Evolutionary conservation across 768 basidiomycete species (phyloP).

Genomic region (Hygrocybe coccinea): DNA sequence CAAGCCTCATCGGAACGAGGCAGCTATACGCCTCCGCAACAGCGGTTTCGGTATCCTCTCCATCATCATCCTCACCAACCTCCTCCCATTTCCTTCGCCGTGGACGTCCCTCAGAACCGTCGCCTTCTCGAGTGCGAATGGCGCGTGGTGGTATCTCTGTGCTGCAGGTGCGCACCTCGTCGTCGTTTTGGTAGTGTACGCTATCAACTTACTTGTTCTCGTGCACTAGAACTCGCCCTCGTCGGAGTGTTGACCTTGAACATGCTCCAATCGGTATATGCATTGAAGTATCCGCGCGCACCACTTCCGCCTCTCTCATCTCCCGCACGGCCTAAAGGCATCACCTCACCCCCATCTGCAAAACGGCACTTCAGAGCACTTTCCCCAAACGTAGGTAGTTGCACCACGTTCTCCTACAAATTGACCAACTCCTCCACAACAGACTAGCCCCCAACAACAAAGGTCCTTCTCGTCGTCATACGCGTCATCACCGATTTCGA

Average conservation of each 20-base stretch:
- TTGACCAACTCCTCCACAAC: neutral
- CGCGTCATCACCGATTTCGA: constrained; percentile 7
- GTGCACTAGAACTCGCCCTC: constrained; percentile 6
- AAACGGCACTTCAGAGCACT: neutral
- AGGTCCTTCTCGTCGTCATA: constrained; percentile 5
- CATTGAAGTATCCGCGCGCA: constrained; percentile 8
- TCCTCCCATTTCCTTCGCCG: constrained; percentile 2
- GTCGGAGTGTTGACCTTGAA: neutral
- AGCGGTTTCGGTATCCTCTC: neutral
- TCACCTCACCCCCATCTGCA: neutral
- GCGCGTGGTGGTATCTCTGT: constrained; percentile 1
- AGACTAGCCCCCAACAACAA: constrained; percentile 5
- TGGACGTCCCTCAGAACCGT: neutral
- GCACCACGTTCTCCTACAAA: neutral
- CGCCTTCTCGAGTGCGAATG: neutral
- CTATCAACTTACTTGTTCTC: neutral
- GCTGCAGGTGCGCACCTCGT: neutral
- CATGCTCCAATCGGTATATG: constrained; percentile 5
- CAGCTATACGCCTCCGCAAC: constrained; percentile 2
- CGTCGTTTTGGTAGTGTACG: neutral
- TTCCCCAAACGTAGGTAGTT: neutral
- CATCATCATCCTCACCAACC: constrained; percentile 2
- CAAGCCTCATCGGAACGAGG: constrained; percentile 7
- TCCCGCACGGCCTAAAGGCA: constrained; percentile 1
- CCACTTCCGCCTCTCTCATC: constrained; percentile 3